Conservation (phyloP, 1,284 basidiomycete species). For the Apiotrichum laibachii region DNA sequence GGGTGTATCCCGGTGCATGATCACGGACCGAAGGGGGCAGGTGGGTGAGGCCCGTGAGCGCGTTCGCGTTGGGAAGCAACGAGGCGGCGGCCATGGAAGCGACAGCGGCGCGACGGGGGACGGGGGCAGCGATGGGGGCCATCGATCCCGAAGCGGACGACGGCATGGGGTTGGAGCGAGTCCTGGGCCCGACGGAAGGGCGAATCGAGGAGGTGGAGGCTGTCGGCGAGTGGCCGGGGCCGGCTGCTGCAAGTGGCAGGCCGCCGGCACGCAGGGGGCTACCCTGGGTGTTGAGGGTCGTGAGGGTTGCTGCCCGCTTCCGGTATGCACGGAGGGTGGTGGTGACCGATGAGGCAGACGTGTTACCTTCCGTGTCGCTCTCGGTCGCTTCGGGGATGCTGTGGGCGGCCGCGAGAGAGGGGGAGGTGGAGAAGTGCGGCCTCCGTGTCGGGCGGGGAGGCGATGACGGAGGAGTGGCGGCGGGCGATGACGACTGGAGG, state of each 20-base stretch:
- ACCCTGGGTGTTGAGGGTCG: not conserved
- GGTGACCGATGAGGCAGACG: not conserved
- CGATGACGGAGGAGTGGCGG: not conserved
- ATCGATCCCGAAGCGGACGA: not conserved
- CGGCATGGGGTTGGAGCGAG: not conserved
- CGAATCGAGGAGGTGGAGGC: not conserved
- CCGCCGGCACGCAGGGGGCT: not conserved
- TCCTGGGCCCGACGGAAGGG: not conserved
- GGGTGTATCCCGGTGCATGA: not conserved
- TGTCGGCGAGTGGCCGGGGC: not conserved
- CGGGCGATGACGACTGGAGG: slow-evolving; percentile 12
- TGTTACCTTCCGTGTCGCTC: not conserved
- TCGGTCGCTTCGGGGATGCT: slow-evolving; percentile 1
- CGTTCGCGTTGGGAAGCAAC: not conserved
- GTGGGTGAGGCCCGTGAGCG: not conserved
- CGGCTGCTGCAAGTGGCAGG: no score
- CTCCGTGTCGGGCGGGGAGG: not conserved
- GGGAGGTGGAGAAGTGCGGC: slow-evolving; percentile 11
- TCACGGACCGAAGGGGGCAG: not conserved
- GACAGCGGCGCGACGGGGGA: slow-evolving; percentile 2
- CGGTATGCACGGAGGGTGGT: not conserved
- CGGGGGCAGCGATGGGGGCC: not conserved
- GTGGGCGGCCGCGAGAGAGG: not conserved
- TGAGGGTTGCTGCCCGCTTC: not conserved
- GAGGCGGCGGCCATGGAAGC: not conserved